A percentile compares a stretch with the other conserved stretches of the same genome.
Evolutionary conservation across 2,329 filamentous ascomycete genomes (phyloP).

Genomic region (Ceratocystis cacaofunesta): DNA sequence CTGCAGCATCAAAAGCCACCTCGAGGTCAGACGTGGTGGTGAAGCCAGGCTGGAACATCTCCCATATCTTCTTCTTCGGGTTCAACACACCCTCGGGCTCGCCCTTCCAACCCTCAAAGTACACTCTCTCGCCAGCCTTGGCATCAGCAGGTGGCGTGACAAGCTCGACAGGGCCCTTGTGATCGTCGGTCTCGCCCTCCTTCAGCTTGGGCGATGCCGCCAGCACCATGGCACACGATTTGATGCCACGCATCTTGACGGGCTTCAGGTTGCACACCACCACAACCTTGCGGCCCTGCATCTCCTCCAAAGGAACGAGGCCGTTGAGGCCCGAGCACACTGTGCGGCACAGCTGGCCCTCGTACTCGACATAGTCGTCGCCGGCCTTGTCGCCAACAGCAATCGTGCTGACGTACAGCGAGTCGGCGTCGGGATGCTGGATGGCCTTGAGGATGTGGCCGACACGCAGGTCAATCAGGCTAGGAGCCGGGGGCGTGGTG

Average conservation of each 20-base stretch:
- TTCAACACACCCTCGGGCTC: constrained; percentile 88
- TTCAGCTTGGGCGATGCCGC: constrained; percentile 74
- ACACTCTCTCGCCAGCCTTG: constrained; percentile 73
- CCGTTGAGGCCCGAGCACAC: constrained; percentile 96
- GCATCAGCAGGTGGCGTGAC: constrained; percentile 67
- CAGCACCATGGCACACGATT: constrained; percentile 74
- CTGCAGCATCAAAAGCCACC: constrained; percentile 71
- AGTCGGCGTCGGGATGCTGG: constrained; percentile 93
- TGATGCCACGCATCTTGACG: constrained; percentile 90
- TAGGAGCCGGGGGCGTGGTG: constrained; percentile 64
- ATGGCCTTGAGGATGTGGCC: constrained; percentile 94
- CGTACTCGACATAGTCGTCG: constrained; percentile 81
- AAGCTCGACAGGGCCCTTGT: constrained; percentile 83
- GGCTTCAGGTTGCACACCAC: constrained; percentile 97
- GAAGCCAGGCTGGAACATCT: constrained; percentile 90
- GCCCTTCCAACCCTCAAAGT: constrained; percentile 87
- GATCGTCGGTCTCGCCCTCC: constrained; percentile 70
- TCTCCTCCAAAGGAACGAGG: constrained; percentile 79
- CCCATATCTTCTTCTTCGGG: constrained; percentile 99
- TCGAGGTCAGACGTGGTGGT: constrained; percentile 69
- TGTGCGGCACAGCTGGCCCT: constrained; percentile 81
- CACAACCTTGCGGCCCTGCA: constrained; percentile 91
- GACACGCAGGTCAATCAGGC: constrained; percentile 84
- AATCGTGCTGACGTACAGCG: constrained; percentile 87
- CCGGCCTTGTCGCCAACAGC: constrained; percentile 79